phyloP scores from a whole-genome alignment of 2,329 filamentous ascomycete species.

The Neonectria magnoliae region DNA sequence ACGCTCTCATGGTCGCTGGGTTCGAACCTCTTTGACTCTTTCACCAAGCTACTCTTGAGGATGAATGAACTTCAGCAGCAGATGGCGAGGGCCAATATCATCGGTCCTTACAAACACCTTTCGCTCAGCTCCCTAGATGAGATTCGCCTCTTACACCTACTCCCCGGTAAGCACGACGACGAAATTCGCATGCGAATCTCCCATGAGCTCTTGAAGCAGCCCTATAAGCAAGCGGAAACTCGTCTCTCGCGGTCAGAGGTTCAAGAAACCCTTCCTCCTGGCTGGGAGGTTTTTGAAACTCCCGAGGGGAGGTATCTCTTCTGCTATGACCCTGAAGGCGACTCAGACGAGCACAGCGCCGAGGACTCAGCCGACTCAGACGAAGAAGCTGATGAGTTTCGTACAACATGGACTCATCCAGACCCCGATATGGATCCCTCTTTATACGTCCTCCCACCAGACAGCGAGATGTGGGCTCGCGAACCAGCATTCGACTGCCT shows the following conservation, averaged over 20 bases:
- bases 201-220: neutral
- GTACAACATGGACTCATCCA: constrained; percentile 12
- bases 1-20: neutral
- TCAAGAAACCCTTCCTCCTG: constrained; percentile 1
- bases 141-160: constrained; percentile 2
- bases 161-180: neutral
- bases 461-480: neutral
- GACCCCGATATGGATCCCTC: constrained; percentile 1
- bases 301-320: constrained; percentile 6
- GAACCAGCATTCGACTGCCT: constrained; percentile 15
- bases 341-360: neutral
- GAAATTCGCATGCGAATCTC: neutral
- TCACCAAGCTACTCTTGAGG: neutral
- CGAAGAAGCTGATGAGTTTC: neutral
- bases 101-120: neutral
- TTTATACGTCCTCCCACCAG: constrained; percentile 1
- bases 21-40: neutral
- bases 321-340: neutral
- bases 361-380: neutral
- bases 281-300: constrained; percentile 10
- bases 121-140: neutral
- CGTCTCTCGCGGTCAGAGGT: constrained; percentile 1
- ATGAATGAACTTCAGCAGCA: neutral
- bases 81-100: neutral
- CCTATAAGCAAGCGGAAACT: neutral